Evolutionary conservation across 257 asterid species (phyloP), one percentile per base, ranked within the genome.

Genomic region (Petunia secreta): DNA sequence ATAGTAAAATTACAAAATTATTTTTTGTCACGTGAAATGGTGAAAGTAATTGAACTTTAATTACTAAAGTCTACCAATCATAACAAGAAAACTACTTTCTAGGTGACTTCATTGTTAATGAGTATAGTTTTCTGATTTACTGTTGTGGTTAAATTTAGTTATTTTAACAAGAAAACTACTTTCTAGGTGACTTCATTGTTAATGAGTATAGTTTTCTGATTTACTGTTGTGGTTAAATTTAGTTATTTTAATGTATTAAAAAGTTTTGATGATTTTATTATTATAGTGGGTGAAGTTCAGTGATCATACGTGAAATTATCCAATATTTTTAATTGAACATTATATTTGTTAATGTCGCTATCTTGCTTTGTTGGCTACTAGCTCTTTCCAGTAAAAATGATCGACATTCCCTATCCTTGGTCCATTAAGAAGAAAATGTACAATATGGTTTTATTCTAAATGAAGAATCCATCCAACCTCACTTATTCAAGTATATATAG

Each of bases 401-500:
- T 13, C 10, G 46, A n/a, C n/a, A 79, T 39, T 67, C 82, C 65
- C 48, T 64, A 67, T 66, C 79, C 79, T 84, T 81, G 25, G 10
- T 63, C 13, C 58, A 77, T 10, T 59, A 41, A 77, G 43, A 54
- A 41, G 43, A n/a, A 59, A 59, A 57, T 25, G 6, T 25, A n/a
- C 83, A 64, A 80, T 84, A 60, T 64, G 79, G 80, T 81, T 57
- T 75, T 81, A 58, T 80, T 14, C 41, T 25, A 59, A 25, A 44
- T 46, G 71, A 86, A n/a, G 85, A 84, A 83, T 87, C 87, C 68
- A 60, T 79, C 48, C 78, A 75, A 66, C 41, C 55, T 46, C 37
- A 67, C 71, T 10, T 50, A 50, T n/a, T 68, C 77, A 50, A 48
- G 2, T 71, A 25, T 71, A n/a, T n/a, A 34, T 50, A 50, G 5